These are phyloP conservation scores for Suillus plorans DNA, from an alignment of 768 basidiomycete genomes.

Conservation along the genomic window DNA sequence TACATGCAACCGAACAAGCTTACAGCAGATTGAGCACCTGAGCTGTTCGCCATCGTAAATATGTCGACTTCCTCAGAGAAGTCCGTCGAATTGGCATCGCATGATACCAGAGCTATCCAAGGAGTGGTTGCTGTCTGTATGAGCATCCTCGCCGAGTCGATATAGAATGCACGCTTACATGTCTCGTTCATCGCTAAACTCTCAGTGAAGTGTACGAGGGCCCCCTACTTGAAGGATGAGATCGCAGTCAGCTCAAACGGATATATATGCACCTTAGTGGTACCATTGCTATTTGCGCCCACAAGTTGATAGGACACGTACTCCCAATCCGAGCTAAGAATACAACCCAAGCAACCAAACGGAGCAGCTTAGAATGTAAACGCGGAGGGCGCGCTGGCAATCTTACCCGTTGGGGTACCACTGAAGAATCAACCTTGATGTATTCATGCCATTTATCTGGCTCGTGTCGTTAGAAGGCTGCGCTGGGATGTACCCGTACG, in stretches of 20 bases:
- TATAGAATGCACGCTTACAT: conserved; percentile 34
- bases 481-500: conserved; percentile 68
- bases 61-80: conserved; percentile 64
- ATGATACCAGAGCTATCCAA: conserved; percentile 89
- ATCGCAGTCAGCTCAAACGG: background rate
- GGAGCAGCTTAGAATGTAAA: conserved; percentile 11
- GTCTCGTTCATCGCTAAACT: conserved; percentile 44
- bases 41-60: conserved; percentile 76
- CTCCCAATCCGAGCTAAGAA: conserved; percentile 47
- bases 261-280: conserved; percentile 49
- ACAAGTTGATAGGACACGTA: conserved; percentile 62
- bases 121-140: conserved; percentile 53
- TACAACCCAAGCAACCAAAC: background rate
- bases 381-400: conserved; percentile 3
- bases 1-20: conserved; percentile 21
- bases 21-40: conserved; percentile 81
- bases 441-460: conserved; percentile 53
- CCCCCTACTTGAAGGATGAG: conserved; percentile 50
- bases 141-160: background rate
- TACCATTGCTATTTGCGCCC: conserved; percentile 46
- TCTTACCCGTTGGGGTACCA: conserved; percentile 58
- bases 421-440: conserved; percentile 56
- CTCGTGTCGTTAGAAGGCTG: conserved; percentile 64
- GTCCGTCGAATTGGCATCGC: conserved; percentile 74
- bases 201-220: conserved; percentile 83